Evolutionary conservation across 371 early-diverging fungal genomes (phyloP), one percentile per base, ranked within the genome.

Genomic region (Mortierella sp.): DNA sequence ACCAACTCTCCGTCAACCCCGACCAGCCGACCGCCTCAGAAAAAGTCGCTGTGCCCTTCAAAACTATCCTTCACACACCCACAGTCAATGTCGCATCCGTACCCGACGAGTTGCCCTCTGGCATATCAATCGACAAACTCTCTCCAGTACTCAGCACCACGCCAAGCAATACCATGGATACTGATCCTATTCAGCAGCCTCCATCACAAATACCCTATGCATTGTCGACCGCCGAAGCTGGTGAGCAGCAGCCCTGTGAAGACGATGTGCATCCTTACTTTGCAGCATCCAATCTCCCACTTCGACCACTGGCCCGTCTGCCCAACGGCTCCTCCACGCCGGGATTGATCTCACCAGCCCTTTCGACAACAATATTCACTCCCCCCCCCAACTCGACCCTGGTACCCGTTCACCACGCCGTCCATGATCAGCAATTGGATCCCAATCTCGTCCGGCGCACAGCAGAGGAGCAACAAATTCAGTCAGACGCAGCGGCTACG

Each of bases 251-350:
- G 8, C 2, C 11, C 43, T 29, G 0, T 24, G n/a, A 70, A 11
- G 71, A 76, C 29, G 68, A 74, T 10, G 60, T 75, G 24, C 83
- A 79, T 41, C 80, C 80, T 14, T 83, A 83, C 63, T 83, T 76
- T 76, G 60, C 77, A 1, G 68, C 63, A 7, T 58, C 71, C 44
- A 74, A 72, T 43, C 48, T 77, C 27, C 63, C 35, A 54, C 48
- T 48, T 16, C 32, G 38, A 16, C 54, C 65, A 21, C 21, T 14
- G 12, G 49, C 75, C 29, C 41, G 38, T 12, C 7, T 12, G 18
- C 24, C 48, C 2, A 55, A 72, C 49, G 27, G 5, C 11, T 29
- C 32, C 27, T 24, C 71, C 18, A 65, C 49, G 4, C 24, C 38
- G 2, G 72, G 60, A 12, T 48, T 48, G 63, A 48, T 21, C 29